Evolutionary conservation across 495 filamentous ascomycete species (phyloP).

Genomic region (Corynascus novoguineensis): DNA sequence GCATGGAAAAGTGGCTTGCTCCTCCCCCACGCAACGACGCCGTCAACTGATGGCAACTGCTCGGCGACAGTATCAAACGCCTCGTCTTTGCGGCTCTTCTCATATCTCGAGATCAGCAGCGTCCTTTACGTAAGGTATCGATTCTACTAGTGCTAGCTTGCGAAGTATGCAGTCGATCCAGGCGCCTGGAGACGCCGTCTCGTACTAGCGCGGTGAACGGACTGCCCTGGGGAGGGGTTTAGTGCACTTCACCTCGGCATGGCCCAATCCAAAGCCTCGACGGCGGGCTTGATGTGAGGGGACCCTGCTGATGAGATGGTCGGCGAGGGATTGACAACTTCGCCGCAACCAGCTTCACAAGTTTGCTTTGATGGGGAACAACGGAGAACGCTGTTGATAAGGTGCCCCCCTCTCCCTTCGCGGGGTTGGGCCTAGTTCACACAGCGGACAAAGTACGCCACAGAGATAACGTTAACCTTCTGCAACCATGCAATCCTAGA

Average conservation of each 20-base stretch:
- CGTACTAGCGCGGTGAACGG: slow-evolving; percentile 5
- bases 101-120: slow-evolving; percentile 10
- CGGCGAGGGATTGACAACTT: not conserved
- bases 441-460: too few species aligned
- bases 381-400: not conserved
- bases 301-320: not conserved
- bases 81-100: not conserved
- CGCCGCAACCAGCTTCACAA: not conserved
- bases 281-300: not conserved
- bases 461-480: too few species aligned
- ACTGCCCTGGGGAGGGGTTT: not conserved
- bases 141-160: not conserved
- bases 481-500: not conserved
- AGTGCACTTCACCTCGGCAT: not conserved
- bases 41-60: too few species aligned
- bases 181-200: slow-evolving; percentile 7
- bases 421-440: not conserved
- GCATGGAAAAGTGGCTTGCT: too few species aligned
- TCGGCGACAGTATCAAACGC: too few species aligned
- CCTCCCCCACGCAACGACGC: too few species aligned
- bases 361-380: not conserved
- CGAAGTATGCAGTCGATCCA: too few species aligned
- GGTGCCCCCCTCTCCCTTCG: not conserved
- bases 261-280: not conserved
- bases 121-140: slow-evolving; percentile 15